Conservation (phyloP, 129 eudicot genomes). For the Dittrichia graveolens region DNA sequence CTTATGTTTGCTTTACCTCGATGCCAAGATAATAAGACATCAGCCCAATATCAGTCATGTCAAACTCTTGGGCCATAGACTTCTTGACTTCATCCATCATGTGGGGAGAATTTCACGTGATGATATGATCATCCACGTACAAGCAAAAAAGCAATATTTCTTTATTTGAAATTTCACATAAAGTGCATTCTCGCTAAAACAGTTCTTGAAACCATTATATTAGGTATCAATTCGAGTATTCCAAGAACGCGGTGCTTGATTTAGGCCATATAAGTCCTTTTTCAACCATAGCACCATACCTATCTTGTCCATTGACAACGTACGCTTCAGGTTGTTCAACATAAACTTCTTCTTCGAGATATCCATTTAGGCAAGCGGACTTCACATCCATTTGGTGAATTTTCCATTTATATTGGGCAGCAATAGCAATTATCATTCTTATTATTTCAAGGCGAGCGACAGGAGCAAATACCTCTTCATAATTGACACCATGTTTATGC, state of each 20-base stretch:
- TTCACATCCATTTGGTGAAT: background rate
- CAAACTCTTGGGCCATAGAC: background rate
- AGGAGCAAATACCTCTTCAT: too few species aligned
- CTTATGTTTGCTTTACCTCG: too few species aligned
- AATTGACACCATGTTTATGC: too few species aligned
- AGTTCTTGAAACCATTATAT: too few species aligned
- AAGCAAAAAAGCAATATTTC: background rate
- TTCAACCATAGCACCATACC: background rate
- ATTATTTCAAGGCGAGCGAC: too few species aligned
- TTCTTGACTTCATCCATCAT: background rate
- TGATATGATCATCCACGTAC: background rate
- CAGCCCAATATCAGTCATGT: background rate
- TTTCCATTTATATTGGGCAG: background rate
- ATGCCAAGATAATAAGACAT: background rate
- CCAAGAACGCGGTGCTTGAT: background rate
- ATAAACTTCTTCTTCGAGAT: too few species aligned
- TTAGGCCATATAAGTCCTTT: too few species aligned
- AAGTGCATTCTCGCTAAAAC: constrained; percentile 6
- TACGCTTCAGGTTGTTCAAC: too few species aligned
- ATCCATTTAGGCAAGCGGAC: too few species aligned
- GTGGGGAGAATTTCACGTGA: too few species aligned
- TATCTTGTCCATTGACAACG: background rate
- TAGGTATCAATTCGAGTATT: too few species aligned
- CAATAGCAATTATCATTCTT: too few species aligned
- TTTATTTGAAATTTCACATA: background rate